Percentiles rank a stretch among this genome's conserved stretches.
Conservation (phyloP, 2,329 filamentous ascomycete species). For the Fusarium mundagurra region DNA sequence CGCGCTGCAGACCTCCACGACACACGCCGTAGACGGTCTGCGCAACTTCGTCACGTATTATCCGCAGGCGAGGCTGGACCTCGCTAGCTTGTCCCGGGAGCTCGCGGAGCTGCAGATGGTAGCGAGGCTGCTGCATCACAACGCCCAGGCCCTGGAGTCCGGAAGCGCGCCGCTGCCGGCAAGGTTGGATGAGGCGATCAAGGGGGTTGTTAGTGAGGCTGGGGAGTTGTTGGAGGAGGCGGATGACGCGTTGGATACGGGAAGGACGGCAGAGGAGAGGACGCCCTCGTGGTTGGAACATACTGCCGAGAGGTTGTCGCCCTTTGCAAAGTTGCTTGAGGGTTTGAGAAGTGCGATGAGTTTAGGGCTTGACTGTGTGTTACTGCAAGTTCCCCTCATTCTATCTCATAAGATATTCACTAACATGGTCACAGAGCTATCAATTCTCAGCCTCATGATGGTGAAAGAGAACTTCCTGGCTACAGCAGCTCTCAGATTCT, state of each 20-base stretch:
- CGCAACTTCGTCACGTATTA: conserved; percentile 38
- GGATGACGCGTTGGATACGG: conserved; percentile 33
- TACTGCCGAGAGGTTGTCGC: conserved; percentile 36
- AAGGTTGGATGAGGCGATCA: conserved; percentile 23
- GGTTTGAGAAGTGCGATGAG: conserved; percentile 39
- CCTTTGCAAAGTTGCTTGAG: conserved; percentile 31
- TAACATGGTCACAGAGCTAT: conserved; percentile 30
- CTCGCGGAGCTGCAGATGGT: conserved; percentile 42
- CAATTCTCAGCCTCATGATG: conserved; percentile 35
- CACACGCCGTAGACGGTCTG: conserved; percentile 32
- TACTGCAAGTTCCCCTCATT: conserved; percentile 22
- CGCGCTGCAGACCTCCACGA: conserved; percentile 33
- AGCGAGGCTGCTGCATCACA: conserved; percentile 39
- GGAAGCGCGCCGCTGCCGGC: conserved; percentile 16
- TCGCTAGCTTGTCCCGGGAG: conserved; percentile 41
- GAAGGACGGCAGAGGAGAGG: conserved; percentile 17
- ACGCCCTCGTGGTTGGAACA: conserved; percentile 36
- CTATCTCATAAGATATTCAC: neutral
- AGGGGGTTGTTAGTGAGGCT: conserved; percentile 30
- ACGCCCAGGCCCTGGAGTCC: conserved; percentile 32
- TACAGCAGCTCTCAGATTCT: conserved; percentile 44
- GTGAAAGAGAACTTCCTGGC: conserved; percentile 36
- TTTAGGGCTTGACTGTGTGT: conserved; percentile 34
- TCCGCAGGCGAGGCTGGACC: conserved; percentile 38
- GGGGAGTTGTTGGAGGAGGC: conserved; percentile 35